phyloP scores from a whole-genome alignment of 352 stramenopile genomes.

The Phytophthora pisi region DNA sequence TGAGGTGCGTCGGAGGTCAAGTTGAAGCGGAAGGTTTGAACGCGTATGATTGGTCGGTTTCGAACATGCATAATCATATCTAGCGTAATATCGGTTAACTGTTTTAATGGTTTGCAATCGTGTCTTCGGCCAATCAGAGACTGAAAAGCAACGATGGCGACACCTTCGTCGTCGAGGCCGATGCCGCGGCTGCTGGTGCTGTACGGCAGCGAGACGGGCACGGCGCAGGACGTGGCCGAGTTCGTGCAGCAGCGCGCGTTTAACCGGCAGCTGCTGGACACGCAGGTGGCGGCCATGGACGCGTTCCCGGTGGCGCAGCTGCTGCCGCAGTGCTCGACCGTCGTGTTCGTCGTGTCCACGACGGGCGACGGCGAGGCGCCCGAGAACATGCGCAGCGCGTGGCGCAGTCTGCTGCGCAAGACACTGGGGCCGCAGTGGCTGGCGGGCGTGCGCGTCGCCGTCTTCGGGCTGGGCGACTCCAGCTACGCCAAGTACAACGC shows the following conservation, averaged over 20 bases:
- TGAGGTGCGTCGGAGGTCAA: background rate
- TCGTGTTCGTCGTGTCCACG: slow-evolving; percentile 92
- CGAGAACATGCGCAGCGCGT: slow-evolving; percentile 90
- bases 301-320: slow-evolving; percentile 58
- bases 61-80: background rate
- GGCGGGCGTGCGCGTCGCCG: slow-evolving; percentile 66
- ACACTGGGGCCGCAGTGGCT: slow-evolving; percentile 77
- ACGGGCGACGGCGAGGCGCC: slow-evolving; percentile 93
- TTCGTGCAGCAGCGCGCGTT: slow-evolving; percentile 73
- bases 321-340: slow-evolving; percentile 57
- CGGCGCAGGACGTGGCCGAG: slow-evolving; percentile 85
- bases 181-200: slow-evolving; percentile 77
- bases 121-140: slow-evolving; percentile 19
- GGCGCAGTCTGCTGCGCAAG: slow-evolving; percentile 89
- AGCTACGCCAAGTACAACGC: slow-evolving; percentile 94
- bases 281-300: slow-evolving; percentile 69
- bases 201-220: slow-evolving; percentile 92
- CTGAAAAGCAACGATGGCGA: slow-evolving; percentile 16
- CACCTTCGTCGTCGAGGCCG: slow-evolving; percentile 1
- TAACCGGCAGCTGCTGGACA: slow-evolving; percentile 62
- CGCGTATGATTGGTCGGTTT: background rate
- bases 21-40: background rate
- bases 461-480: slow-evolving; percentile 94
- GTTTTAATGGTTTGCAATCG: background rate
- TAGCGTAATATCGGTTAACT: background rate